Percentiles rank a stretch among this genome's conserved stretches.
Conservation (phyloP, 148 eudicot genomes). For the Dianthus caryophyllus region DNA sequence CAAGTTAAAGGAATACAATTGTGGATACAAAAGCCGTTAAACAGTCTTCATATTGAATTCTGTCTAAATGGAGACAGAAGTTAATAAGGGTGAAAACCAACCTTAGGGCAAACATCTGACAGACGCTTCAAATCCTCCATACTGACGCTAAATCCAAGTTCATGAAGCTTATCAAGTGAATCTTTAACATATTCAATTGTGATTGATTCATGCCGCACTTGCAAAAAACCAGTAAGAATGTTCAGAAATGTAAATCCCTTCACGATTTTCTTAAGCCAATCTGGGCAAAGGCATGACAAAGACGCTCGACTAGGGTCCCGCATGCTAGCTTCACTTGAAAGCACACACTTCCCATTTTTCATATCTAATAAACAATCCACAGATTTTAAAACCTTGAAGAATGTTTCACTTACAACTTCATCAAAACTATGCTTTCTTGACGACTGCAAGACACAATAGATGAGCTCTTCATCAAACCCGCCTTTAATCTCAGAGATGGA, state of each 20-base stretch:
- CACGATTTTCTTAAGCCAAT: constrained; percentile 59
- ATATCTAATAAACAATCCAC: constrained; percentile 50
- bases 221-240: constrained; percentile 47
- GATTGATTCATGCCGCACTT: constrained; percentile 34
- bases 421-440: constrained; percentile 31
- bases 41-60: constrained; percentile 8
- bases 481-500: constrained; percentile 25
- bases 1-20: background rate
- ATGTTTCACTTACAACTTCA: constrained; percentile 31
- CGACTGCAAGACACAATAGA: constrained; percentile 34
- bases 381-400: constrained; percentile 46
- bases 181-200: constrained; percentile 42
- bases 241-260: constrained; percentile 65
- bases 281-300: constrained; percentile 59
- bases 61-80: constrained; percentile 1
- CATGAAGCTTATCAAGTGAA: constrained; percentile 48
- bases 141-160: constrained; percentile 44
- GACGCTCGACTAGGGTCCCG: constrained; percentile 24
- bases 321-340: constrained; percentile 33
- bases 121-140: constrained; percentile 58
- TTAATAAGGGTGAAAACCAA: constrained; percentile 17
- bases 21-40: background rate
- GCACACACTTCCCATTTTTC: constrained; percentile 46
- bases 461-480: constrained; percentile 30
- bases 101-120: constrained; percentile 74